Base-by-base conservation (phyloP, 495 filamentous ascomycete genomes). In the Penicillium bovifimosum region DNA sequence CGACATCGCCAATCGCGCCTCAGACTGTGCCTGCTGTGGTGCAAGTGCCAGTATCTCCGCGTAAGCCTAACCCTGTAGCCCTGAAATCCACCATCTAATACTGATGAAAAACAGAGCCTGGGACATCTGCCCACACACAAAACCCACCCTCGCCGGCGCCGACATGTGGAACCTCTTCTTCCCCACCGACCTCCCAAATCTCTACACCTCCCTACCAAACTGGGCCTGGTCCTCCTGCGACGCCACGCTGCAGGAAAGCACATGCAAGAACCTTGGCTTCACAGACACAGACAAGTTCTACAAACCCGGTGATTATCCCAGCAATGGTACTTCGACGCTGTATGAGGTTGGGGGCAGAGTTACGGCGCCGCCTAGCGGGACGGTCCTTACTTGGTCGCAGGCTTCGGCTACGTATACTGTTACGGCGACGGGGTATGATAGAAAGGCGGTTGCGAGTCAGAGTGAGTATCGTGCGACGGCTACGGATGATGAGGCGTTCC, bases 1-100 rank as follows among this genome's bases (percentile, higher is more conserved):
- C 0, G 52, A 62, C 20, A 66, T 64, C 24, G 57, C 58, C 2
- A 38, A 45, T 0, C 47, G 51, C 28, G 60, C 63, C 0, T 55
- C 58, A 0, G 53, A 64, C 9, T 66, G 63, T 18, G 63, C 63
- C 14, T 66, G 63, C 49, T 66, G 63, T 32, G 63, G 63, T 16
- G 61, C 60, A 3, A 66, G 63, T 26, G 61, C 63, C n/a, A 61
- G 58, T 55, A 56, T 64, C 43, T 66, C 63, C 9, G 50, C 63
- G 63, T 66, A 55, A 36, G 63, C 50, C 13, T 9, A 29, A 27
- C 11, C 29, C 20, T 4, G 4, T 17, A 20, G 26, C 8, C 18
- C 7, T 13, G 6, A 34, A 13, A 0, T 20, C 28, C 9, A 8
- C 40, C 28, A 24, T 11, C 50, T 26, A 42, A 42, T 32, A 17